These are phyloP conservation scores for Berberis vulgaris DNA, from an alignment of 164 flowering plant species.

Conservation along the genomic window DNA sequence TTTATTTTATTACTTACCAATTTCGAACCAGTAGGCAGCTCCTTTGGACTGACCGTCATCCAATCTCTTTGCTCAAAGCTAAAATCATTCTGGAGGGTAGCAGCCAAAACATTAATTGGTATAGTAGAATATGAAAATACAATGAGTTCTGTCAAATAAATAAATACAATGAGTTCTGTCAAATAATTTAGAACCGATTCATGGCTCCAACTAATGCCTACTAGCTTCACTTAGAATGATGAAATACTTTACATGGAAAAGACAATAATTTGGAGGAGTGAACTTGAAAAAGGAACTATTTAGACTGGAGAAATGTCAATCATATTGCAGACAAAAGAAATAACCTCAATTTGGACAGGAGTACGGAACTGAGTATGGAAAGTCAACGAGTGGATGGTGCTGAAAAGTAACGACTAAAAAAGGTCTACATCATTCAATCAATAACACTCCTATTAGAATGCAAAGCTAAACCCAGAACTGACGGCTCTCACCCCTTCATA, in stretches of 20 bases:
- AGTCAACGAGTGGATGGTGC: too few species aligned
- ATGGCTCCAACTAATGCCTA: background rate
- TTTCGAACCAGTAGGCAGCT: constrained; percentile 59
- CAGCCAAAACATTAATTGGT: background rate
- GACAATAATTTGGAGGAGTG: background rate
- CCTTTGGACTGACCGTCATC: constrained; percentile 48
- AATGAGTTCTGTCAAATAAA: background rate
- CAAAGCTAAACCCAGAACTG: too few species aligned
- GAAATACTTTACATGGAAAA: background rate
- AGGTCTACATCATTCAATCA: too few species aligned
- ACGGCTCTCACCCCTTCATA: too few species aligned
- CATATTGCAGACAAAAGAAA: too few species aligned
- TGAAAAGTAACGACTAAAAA: too few species aligned
- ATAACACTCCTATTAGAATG: too few species aligned
- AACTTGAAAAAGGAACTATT: too few species aligned
- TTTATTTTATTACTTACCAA: constrained; percentile 38
- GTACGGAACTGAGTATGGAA: too few species aligned
- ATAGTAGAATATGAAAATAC: background rate
- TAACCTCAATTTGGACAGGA: too few species aligned
- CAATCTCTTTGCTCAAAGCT: constrained; percentile 76
- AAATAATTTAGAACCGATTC: background rate
- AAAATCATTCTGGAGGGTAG: constrained; percentile 53
- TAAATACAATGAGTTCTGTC: background rate
- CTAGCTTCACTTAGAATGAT: background rate
- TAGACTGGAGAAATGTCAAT: too few species aligned